A percentile compares a stretch with the other conserved stretches of the same genome.
phyloP scores from a whole-genome alignment of 2,329 filamentous ascomycete species.

The Botrytis cinerea region DNA sequence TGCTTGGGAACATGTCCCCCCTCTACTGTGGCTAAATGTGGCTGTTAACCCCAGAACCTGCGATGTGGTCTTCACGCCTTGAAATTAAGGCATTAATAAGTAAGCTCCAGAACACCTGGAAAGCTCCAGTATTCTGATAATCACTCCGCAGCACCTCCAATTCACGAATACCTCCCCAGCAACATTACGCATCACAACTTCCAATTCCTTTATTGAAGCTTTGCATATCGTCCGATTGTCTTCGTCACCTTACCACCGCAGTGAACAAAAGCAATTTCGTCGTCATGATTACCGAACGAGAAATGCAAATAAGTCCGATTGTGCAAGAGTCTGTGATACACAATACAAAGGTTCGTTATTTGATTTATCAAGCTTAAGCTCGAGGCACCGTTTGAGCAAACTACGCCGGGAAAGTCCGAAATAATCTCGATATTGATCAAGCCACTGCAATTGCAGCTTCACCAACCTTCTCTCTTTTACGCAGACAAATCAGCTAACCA shows the following conservation, averaged over 20 bases:
- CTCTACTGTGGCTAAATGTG: conserved; percentile 4
- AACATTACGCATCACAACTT: not conserved
- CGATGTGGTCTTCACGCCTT: not conserved
- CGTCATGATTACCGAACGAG: conserved; percentile 69
- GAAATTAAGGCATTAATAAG: not conserved
- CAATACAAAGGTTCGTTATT: conserved; percentile 67
- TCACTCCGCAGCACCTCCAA: conserved; percentile 1
- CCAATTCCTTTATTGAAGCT: not conserved
- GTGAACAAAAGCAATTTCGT: not conserved
- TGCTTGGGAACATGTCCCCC: not conserved
- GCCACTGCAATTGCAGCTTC: not conserved
- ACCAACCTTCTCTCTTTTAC: conserved; percentile 8
- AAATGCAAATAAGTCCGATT: conserved; percentile 73
- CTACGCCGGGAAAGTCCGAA: not conserved
- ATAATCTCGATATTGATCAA: not conserved
- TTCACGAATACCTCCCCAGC: not conserved
- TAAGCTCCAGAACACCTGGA: not conserved
- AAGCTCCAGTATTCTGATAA: conserved; percentile 2
- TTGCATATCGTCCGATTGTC: not conserved
- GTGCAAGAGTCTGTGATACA: conserved; percentile 78
- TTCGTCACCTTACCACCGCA: not conserved
- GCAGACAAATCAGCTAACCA: conserved; percentile 19
- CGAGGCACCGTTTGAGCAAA: not conserved
- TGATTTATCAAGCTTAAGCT: not conserved
- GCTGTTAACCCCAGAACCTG: not conserved